Base-by-base conservation (phyloP, 2,329 filamentous ascomycete genomes). In the Colletotrichum limetticola region DNA sequence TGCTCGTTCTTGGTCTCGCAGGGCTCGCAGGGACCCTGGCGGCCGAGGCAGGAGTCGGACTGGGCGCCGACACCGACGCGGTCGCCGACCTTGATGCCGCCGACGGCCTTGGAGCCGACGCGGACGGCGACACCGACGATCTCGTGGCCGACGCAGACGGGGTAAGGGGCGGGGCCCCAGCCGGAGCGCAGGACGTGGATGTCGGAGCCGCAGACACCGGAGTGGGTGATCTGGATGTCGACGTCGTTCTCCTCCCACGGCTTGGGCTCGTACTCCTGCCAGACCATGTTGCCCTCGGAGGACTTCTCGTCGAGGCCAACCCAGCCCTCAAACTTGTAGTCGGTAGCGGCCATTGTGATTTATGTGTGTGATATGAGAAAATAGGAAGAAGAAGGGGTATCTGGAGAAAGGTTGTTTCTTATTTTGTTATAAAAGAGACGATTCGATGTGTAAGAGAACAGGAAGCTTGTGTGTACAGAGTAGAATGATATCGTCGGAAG, bases 141-240 rank as follows among this genome's bases (percentile, higher is more conserved):
- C 71, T 89, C 86, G 61, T 75, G 74, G 49, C 74, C 74, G 63
- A 75, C 74, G 26, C 74, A 75, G 68, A 75, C 62, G 32, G 74
- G 74, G 68, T 74, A 75, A n/a, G 74, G 71, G 26, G 74, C 60
- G 52, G 74, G 71, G 16, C 71, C 67, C 88, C 88, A 90, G 63
- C 87, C 90, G 2, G 87, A 88, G 49, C 86, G 84, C 7, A 92
- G 83, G 2, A 84, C 87, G 80, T 92, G 90, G 35, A 92, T 62
- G 74, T 92, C 91, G 1, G 87, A 88, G 67, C 90, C 91, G 78
- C 91, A 93, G 75, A 93, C 87, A 74, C 91, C 91, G 77, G 90
- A 92, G 82, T 92, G 90, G 3, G 89, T 88, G 75, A 93, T 83
- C 77, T 88, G 85, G 77, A 93, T 91, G 77, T 93, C 91, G 64